These are phyloP conservation scores for Tylopilus subfusipes DNA, from an alignment of 768 basidiomycete genomes.

Conservation along the genomic window DNA sequence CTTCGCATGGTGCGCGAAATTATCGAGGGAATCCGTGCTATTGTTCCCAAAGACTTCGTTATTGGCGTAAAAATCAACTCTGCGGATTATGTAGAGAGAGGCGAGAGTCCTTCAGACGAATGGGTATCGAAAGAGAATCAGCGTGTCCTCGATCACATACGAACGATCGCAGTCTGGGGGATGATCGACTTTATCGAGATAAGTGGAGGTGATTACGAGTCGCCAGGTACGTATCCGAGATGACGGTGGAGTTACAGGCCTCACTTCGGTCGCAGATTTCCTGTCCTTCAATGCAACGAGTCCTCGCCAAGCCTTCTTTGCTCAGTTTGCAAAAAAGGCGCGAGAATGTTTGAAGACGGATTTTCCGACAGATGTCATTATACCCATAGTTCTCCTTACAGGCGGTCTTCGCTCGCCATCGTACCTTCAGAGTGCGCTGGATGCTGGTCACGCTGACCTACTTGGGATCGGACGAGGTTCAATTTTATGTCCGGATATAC, in stretches of 20 bases:
- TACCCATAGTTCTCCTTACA: conserved; percentile 72
- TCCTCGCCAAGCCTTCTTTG: conserved; percentile 69
- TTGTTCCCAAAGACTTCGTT: conserved; percentile 56
- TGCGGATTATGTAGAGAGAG: conserved; percentile 58
- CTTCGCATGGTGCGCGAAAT: conserved; percentile 60
- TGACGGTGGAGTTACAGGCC: background rate
- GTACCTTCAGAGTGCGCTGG: conserved; percentile 52
- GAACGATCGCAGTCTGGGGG: conserved; percentile 58
- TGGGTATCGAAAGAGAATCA: conserved; percentile 24
- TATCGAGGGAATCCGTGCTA: conserved; percentile 49
- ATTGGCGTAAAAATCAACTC: conserved; percentile 80
- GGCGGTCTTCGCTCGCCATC: conserved; percentile 69
- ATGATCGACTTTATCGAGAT: conserved; percentile 82
- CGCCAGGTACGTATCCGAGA: conserved; percentile 47
- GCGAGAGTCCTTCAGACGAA: conserved; percentile 28
- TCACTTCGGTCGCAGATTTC: conserved; percentile 39
- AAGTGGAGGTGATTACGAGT: conserved; percentile 84
- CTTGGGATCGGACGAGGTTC: conserved; percentile 74
- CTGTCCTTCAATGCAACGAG: conserved; percentile 26
- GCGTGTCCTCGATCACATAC: conserved; percentile 59
- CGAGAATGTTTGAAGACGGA: conserved; percentile 42
- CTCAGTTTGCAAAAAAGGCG: conserved; percentile 59
- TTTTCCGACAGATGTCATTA: conserved; percentile 18
- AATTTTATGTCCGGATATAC: conserved; percentile 59
- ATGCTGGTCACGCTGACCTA: conserved; percentile 59